Base-by-base conservation (phyloP, 441 rosid genomes). In the Sinapis alba region DNA sequence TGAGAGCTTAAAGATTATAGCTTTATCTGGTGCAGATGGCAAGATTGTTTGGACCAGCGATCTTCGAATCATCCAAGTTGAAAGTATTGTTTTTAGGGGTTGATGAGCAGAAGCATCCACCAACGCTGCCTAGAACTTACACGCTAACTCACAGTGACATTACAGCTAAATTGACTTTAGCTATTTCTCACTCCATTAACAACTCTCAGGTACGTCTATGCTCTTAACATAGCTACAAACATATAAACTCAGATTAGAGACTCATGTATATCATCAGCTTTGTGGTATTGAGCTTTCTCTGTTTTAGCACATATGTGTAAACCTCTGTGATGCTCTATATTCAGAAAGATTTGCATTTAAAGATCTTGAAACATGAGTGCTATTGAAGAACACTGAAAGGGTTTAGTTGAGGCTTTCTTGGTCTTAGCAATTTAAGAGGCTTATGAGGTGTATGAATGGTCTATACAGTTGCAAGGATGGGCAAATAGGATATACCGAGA, bases 391-490 rank as follows among this genome's bases (percentile, higher is more conserved):
- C 38, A 32, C 36, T 32, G 36, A 32, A 1, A 30, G 34, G 34
- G 34, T 30, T 34, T 34, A 34, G 38, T 9, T 8, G 8, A 8
- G 41, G 12, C 38, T 32, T 34, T 34, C 41, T 9, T 34, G 41
- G 41, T 34, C 4, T 34, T 34, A 34, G 50, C 53, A 43, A 43
- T 43, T 43, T 43, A 43, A 13, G 50, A n/a, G 43, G 43, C 32
- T 28, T 3, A 24, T 3, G 32, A 28, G 41, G 3, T 43, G 50
- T 43, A 43, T 43, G 10, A 45, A 43, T 43, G 50, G 5, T 61
- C 2, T 62, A 13, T 87, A 76, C 84, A 93, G 99, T 81, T 94
- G 83, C 98, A 94, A 84, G 98, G 99, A 18, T 94, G 99, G 99
- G 84, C 80, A 57, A 90, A 94, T 83, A 88, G 73, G 75, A 4